Percentiles rank a stretch among this genome's conserved stretches.
Conservation (phyloP, 208 protist species). For the Wallacemonas sp. region DNA sequence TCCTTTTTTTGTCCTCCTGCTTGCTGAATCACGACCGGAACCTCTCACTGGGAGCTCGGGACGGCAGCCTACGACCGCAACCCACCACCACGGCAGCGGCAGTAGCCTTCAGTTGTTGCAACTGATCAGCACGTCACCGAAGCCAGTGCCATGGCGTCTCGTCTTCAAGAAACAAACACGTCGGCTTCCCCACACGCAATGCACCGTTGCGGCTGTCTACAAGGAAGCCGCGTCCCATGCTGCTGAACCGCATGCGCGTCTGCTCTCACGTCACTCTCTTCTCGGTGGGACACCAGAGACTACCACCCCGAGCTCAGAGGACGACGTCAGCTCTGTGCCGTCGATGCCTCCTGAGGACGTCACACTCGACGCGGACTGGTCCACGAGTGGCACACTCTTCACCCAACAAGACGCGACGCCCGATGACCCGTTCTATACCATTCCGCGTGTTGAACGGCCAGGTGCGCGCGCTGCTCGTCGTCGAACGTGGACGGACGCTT, state of each 20-base stretch:
- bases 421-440: conserved; percentile 15
- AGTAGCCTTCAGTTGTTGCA: conserved; percentile 20
- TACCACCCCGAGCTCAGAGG: not conserved
- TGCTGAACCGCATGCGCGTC: not conserved
- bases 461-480: not conserved
- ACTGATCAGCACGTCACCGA: conserved; percentile 24
- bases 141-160: conserved; percentile 32
- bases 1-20: conserved; percentile 42
- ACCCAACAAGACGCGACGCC: not conserved
- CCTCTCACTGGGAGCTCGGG: conserved; percentile 14
- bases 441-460: conserved; percentile 17
- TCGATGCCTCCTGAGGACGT: not conserved
- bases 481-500: conserved; percentile 11
- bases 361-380: conserved; percentile 3
- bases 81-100: not conserved
- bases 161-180: conserved; percentile 12
- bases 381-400: not conserved
- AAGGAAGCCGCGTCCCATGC: not conserved
- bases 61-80: not conserved
- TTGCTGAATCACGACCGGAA: conserved; percentile 20
- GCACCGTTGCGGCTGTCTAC: conserved; percentile 6
- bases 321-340: not conserved
- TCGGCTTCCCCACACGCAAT: not conserved
- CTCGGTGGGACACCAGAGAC: not conserved
- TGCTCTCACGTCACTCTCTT: not conserved